Evolutionary conservation across 805 yeast genomes (phyloP).

Genomic region (Cyberlindnera saturnus): DNA sequence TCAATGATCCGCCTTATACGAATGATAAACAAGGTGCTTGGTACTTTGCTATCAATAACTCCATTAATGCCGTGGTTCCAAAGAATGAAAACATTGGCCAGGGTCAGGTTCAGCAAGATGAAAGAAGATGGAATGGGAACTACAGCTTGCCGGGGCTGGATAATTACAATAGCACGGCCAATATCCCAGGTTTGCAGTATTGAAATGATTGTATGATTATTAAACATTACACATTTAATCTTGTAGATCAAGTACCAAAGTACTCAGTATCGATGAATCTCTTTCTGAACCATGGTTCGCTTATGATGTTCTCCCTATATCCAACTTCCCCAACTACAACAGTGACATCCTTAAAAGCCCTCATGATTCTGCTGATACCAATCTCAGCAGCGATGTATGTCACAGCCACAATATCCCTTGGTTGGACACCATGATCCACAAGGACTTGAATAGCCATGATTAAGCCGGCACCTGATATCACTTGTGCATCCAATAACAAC

Average conservation of each 20-base stretch:
- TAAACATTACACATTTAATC: not conserved
- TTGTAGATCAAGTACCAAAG: constrained; percentile 51
- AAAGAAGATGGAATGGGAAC: not conserved
- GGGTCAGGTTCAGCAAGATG: not conserved
- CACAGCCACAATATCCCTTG: constrained; percentile 59
- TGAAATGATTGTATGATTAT: not conserved
- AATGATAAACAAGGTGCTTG: constrained; percentile 54
- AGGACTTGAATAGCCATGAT: constrained; percentile 91
- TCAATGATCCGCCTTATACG: constrained; percentile 76
- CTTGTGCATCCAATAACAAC: constrained; percentile 77
- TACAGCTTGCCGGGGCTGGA: constrained; percentile 6
- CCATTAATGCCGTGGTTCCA: constrained; percentile 29
- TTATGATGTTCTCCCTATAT: constrained; percentile 37
- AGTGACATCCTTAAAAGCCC: constrained; percentile 59
- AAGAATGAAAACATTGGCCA: constrained; percentile 25
- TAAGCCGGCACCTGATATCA: constrained; percentile 88
- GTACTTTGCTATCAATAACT: constrained; percentile 39
- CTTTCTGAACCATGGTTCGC: constrained; percentile 54
- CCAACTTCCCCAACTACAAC: constrained; percentile 68
- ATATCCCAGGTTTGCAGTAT: constrained; percentile 13
- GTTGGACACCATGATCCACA: constrained; percentile 67
- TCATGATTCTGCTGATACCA: constrained; percentile 65
- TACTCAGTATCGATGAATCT: constrained; percentile 73
- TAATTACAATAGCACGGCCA: not conserved
- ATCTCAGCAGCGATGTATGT: constrained; percentile 71